These are phyloP conservation scores for Cryptosporidium baileyi DNA, from an alignment of 169 alveolate species.

Conservation along the genomic window DNA sequence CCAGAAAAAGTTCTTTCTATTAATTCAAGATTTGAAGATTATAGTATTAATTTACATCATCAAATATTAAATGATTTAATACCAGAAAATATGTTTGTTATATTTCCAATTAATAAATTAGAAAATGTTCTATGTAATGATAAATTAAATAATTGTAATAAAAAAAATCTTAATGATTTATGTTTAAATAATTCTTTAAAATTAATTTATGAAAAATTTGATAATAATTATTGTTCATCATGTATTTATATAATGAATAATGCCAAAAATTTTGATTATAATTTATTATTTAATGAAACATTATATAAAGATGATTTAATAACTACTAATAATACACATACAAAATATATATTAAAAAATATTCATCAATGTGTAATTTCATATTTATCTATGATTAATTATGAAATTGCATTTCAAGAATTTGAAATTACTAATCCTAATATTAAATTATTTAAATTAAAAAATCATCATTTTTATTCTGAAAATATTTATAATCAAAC, in stretches of 20 bases:
- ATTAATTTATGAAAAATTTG: not conserved
- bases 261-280: not conserved
- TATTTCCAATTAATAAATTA: not conserved
- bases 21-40: not conserved
- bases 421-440: constrained; percentile 38
- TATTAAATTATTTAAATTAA: not conserved
- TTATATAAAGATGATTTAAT: not conserved
- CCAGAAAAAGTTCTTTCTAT: constrained; percentile 60
- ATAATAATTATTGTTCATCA: not conserved
- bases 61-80: not conserved
- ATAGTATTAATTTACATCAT: not conserved
- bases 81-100: constrained; percentile 30
- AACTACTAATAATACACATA: not conserved
- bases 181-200: not conserved
- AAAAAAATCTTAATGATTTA: not conserved
- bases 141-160: too few relatives aligned
- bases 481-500: not conserved
- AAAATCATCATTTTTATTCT: not conserved
- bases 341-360: not conserved
- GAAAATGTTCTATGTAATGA: too few relatives aligned
- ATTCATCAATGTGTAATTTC: not conserved
- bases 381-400: not conserved
- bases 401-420: not conserved
- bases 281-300: not conserved
- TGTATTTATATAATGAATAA: not conserved